Percentiles rank a stretch among this genome's conserved stretches.
Conservation (phyloP, 768 basidiomycete genomes). For the Nevesoporus exiguus region DNA sequence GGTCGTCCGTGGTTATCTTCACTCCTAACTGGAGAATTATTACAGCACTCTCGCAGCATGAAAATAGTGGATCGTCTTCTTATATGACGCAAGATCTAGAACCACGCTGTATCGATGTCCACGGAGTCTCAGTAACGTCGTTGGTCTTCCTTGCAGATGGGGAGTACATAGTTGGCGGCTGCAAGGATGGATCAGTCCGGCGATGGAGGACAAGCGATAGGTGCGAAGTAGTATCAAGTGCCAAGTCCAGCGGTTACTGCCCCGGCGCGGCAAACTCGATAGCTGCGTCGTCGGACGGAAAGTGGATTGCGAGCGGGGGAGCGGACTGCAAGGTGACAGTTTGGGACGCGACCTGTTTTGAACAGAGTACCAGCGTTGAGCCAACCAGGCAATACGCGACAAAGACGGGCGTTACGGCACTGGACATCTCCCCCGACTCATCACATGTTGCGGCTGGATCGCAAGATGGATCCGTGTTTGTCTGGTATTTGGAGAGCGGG, state of each 20-base stretch:
- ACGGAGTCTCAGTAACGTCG: background rate
- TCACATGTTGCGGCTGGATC: background rate
- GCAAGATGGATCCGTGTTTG: background rate
- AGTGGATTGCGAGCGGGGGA: slow-evolving; percentile 7
- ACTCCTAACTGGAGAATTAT: background rate
- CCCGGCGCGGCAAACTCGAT: background rate
- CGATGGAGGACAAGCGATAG: slow-evolving; percentile 2
- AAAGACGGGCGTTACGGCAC: background rate
- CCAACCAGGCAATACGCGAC: background rate
- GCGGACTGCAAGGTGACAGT: background rate
- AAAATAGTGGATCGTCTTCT: background rate
- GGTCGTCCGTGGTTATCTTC: background rate
- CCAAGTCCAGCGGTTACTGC: background rate
- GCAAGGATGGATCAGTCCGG: slow-evolving; percentile 6
- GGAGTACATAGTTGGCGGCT: slow-evolving; percentile 3
- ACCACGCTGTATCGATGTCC: background rate
- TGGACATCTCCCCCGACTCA: slow-evolving; percentile 5
- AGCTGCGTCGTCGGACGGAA: slow-evolving; percentile 6
- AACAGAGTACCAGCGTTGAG: background rate
- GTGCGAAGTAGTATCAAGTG: background rate
- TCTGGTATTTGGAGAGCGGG: background rate
- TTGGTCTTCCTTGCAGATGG: slow-evolving; percentile 9
- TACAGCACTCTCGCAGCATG: background rate
- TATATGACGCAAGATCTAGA: background rate
- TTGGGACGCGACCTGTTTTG: background rate